phyloP scores from a whole-genome alignment of 495 filamentous ascomycete species.

The Bathelium albidoporum region DNA sequence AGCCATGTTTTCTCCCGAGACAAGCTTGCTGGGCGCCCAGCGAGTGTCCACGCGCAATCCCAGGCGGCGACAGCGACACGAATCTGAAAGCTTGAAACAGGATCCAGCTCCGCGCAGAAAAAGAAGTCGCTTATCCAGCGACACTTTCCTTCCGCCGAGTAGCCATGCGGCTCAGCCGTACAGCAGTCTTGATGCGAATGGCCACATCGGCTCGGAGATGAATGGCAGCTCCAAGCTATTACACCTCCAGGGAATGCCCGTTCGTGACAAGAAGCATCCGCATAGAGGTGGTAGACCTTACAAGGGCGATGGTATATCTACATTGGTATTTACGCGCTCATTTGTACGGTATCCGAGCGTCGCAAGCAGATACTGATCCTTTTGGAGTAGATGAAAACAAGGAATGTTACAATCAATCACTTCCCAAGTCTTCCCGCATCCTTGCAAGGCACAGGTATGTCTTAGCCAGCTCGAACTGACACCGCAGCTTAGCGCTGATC shows the following conservation, averaged over 20 bases:
- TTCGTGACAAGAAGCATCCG: conserved; percentile 25
- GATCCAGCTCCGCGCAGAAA: conserved; percentile 25
- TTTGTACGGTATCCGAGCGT: background rate
- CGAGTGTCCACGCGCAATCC: conserved; percentile 20
- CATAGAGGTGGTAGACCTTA: conserved; percentile 17
- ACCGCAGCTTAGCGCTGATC: conserved; percentile 3
- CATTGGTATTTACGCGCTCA: conserved; percentile 18
- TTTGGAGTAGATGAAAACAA: conserved; percentile 63
- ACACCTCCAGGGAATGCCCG: conserved; percentile 22
- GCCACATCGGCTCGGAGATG: conserved; percentile 15
- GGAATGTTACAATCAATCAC: conserved; percentile 75
- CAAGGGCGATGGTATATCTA: conserved; percentile 26
- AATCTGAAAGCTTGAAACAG: conserved; percentile 25
- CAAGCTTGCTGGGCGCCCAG: background rate
- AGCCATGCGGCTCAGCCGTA: background rate
- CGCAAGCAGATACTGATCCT: conserved; percentile 4
- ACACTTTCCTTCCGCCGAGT: conserved; percentile 17
- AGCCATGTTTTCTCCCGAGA: background rate
- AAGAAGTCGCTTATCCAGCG: conserved; percentile 29
- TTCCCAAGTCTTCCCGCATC: conserved; percentile 61
- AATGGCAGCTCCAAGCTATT: conserved; percentile 11
- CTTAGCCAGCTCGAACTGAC: conserved; percentile 10
- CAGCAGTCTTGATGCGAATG: conserved; percentile 19
- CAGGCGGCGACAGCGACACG: conserved; percentile 27
- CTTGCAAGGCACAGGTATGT: conserved; percentile 12